Evolutionary conservation across 2,329 filamentous ascomycete genomes (phyloP), one percentile per base, ranked within the genome.

Genomic region (Fusarium sp.): DNA sequence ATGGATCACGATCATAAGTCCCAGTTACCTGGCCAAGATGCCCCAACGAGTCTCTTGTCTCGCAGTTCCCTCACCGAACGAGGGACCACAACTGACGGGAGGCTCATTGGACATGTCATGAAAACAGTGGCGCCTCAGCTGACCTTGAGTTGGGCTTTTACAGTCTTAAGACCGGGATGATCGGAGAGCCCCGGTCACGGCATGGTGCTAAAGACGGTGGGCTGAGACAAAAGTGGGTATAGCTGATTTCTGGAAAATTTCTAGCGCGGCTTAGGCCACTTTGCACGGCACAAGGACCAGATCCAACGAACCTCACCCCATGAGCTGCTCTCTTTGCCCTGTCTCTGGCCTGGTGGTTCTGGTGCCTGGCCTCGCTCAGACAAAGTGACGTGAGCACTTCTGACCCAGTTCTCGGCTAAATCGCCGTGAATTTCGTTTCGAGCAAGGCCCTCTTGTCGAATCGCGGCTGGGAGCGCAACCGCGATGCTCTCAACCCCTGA

Each of bases 211-310:
- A 43, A 45, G 27, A 48, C 37, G 43, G 57, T 62, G 57, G 64
- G 45, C 35, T 50, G 32, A 56, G 35, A 34, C 25, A 45, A 45
- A 39, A 63, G 65, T 54, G 73, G 67, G 30, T 45, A 41, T 48
- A 35, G 54, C 72, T 63, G 65, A 66, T 63, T 79, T 79, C 77
- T 79, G 64, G 77, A 79, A 79, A 71, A 66, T 77, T 79, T 79
- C 77, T 79, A 79, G 77, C 74, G 74, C 60, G 58, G 68, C 66
- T 70, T 72, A 41, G 64, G 64, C 57, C 65, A 50, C 58, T 64
- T 35, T 52, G 48, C 13, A 25, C 54, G 68, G 59, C 57, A 72
- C 30, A 50, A 59, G 66, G 66, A 56, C 66, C 39, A 69, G 66
- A 74, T 78, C 68, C 68, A 70, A 72, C 54, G 63, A 73, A 75